Evolutionary conservation across 331 rosid genomes (phyloP).

Genomic region (Acacia pycnantha): DNA sequence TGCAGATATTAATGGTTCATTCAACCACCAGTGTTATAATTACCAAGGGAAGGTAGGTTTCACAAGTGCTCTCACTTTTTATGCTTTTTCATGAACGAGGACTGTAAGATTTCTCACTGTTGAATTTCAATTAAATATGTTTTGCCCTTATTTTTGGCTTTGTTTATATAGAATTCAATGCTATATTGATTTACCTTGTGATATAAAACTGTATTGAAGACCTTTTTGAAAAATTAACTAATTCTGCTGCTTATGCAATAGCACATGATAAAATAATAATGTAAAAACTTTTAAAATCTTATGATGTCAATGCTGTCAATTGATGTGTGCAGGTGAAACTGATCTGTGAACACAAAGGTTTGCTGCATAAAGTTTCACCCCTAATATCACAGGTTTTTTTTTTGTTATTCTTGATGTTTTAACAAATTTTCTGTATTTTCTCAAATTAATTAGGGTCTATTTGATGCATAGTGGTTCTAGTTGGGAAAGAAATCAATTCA

Average conservation of each 20-base stretch:
- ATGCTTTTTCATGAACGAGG: not conserved
- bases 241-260: not conserved
- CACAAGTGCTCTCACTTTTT: conserved; percentile 26
- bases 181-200: conserved; percentile 3
- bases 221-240: not conserved
- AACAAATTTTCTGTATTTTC: conserved; percentile 13
- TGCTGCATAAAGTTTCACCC: conserved; percentile 74
- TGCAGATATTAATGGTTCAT: conserved; percentile 79
- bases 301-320: conserved; percentile 5
- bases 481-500: not conserved
- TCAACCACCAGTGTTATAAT: conserved; percentile 74
- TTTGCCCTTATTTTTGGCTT: not conserved
- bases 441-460: not conserved
- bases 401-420: conserved; percentile 20
- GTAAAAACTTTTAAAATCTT: conserved; percentile 2
- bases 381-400: conserved; percentile 67
- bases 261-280: not conserved
- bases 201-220: not conserved
- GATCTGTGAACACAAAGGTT: conserved; percentile 68
- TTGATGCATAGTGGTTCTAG: conserved; percentile 6
- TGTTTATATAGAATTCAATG: conserved; percentile 16
- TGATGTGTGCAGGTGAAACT: conserved; percentile 61
- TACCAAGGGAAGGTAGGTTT: conserved; percentile 83
- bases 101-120: conserved; percentile 21
- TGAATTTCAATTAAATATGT: not conserved